These are phyloP conservation scores for Fusarium sp. DNA, from an alignment of 2,329 filamentous ascomycete genomes.

Conservation along the genomic window DNA sequence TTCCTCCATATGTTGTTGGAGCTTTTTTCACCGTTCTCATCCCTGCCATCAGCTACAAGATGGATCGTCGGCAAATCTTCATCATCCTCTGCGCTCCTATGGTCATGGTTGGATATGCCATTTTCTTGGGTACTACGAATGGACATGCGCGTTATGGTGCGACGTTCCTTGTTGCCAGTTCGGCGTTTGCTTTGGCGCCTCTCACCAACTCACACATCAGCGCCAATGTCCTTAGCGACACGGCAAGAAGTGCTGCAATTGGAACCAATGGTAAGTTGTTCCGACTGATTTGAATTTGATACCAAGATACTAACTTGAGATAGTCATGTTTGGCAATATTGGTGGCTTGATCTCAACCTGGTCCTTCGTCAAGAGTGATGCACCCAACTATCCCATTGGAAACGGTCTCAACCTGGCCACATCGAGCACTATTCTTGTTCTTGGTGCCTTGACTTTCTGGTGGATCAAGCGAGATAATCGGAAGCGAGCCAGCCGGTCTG, in stretches of 20 bases:
- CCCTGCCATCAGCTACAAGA: constrained; percentile 71
- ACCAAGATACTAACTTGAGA: neutral
- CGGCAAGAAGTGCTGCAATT: constrained; percentile 75
- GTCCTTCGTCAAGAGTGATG: constrained; percentile 73
- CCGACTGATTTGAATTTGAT: accelerated
- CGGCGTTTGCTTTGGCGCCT: constrained; percentile 24
- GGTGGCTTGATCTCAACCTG: constrained; percentile 75
- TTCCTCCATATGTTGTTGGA: constrained; percentile 78
- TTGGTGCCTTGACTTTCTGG: constrained; percentile 59
- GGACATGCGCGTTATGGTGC: constrained; percentile 73
- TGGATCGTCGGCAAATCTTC: constrained; percentile 71
- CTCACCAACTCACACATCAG: constrained; percentile 60
- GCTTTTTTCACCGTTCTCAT: constrained; percentile 75
- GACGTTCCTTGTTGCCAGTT: constrained; percentile 73
- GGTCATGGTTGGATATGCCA: constrained; percentile 77
- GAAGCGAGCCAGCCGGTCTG: constrained; percentile 46
- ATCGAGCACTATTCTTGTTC: constrained; percentile 63
- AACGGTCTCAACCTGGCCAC: constrained; percentile 78
- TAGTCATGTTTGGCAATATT: constrained; percentile 77
- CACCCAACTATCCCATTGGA: constrained; percentile 74
- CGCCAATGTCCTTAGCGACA: constrained; percentile 79
- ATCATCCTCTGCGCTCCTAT: constrained; percentile 71
- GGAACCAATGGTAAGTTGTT: constrained; percentile 61
- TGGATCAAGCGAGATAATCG: constrained; percentile 76
- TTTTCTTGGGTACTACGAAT: constrained; percentile 72